These are phyloP conservation scores for Hemileccinum rubropunctum DNA, from an alignment of 768 basidiomycete genomes.

Conservation along the genomic window DNA sequence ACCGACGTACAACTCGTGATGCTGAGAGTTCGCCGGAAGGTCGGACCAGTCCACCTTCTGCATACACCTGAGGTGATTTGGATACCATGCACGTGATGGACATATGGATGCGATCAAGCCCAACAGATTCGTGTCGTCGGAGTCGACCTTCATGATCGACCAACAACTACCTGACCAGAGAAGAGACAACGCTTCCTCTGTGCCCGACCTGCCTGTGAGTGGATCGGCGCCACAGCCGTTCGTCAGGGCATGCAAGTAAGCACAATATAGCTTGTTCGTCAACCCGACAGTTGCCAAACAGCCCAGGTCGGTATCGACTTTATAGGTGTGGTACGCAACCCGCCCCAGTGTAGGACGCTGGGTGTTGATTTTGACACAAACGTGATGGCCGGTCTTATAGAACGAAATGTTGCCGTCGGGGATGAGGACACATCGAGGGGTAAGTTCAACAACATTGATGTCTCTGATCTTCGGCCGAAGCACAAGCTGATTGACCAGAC, in stretches of 20 bases:
- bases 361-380: conserved; percentile 5
- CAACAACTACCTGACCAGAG: conserved; percentile 36
- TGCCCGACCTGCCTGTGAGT: conserved; percentile 27
- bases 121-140: conserved; percentile 30
- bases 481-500: conserved; percentile 39
- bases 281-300: conserved; percentile 17
- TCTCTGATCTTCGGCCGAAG: conserved; percentile 30
- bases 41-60: conserved; percentile 33
- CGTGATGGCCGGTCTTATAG: conserved; percentile 19
- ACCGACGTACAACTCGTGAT: conserved; percentile 22
- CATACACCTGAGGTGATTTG: conserved; percentile 36
- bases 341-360: not conserved
- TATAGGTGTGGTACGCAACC: conserved; percentile 24
- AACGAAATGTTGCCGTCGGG: conserved; percentile 37
- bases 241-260: conserved; percentile 47
- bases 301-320: conserved; percentile 28
- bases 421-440: conserved; percentile 31
- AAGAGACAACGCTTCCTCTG: conserved; percentile 31
- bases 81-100: conserved; percentile 38
- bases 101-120: conserved; percentile 31
- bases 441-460: not conserved
- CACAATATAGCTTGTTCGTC: conserved; percentile 32
- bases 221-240: conserved; percentile 40
- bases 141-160: conserved; percentile 36
- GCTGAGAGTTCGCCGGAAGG: conserved; percentile 27